Base-by-base conservation (phyloP, 306 rosid genomes). In the Rosa chinensis region DNA sequence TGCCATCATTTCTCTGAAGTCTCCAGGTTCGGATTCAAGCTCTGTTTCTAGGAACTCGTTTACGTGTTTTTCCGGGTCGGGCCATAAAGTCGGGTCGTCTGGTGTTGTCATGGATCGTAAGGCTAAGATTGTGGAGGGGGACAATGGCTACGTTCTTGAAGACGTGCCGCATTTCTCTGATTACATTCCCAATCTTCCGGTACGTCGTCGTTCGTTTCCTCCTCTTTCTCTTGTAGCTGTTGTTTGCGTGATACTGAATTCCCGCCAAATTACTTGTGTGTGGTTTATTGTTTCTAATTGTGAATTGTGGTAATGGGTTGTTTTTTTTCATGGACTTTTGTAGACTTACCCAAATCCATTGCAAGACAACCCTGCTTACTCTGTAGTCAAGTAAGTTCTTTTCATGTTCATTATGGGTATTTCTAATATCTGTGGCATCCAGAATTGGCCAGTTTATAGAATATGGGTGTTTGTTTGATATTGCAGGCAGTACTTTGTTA, bases 401-500 rank as follows among this genome's bases (percentile, higher is more conserved):
- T 67, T 56, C 49, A 18, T 32, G 72, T 74, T 68, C 62, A 1
- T 42, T 35, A 43, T 76, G 35, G 8, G 45, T 9, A 10, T 72
- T 13, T 75, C 66, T 11, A 28, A 43, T 14, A 5, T 71, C 0
- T 49, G 76, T 72, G 21, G 43, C 13, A 56, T 81, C 40, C 13
- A 17, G 12, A 16, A 42, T 80, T 66, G 79, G 21, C 9, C 40
- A 32, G n/a, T 17, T 73, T 49, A 21, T 47, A 23, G 17, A 20
- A 69, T 11, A 37, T 48, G 71, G 74, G 25, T 14, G 12, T 82
- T 77, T 66, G 37, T 74, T 48, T 37, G 69, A 62, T 64, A 78
- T 81, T 32, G 55, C 98, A 95, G 99, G 88, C 99, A 95, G 83
- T 95, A 95, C 73, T 95, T 95, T 85, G 99, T 95, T 74, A 68